Evolutionary conservation across 1,284 basidiomycete species (phyloP).

Genomic region (Ganoderma multipileum): DNA sequence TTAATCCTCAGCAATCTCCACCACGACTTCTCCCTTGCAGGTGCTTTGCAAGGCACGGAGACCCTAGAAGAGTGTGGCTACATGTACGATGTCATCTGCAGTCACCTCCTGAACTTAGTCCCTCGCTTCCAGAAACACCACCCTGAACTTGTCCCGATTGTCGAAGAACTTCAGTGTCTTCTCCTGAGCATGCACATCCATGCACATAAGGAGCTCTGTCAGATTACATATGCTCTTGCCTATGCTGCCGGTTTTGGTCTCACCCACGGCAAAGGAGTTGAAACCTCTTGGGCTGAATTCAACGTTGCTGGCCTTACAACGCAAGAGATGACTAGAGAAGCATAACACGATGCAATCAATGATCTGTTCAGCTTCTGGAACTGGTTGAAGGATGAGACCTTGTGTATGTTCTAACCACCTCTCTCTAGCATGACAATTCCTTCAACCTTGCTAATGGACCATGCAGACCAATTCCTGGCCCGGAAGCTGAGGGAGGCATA

Average conservation of each 20-base stretch:
- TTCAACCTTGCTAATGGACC: neutral
- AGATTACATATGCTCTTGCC: constrained; percentile 3
- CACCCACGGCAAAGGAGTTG: constrained; percentile 9
- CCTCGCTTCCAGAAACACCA: neutral
- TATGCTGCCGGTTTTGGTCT: neutral
- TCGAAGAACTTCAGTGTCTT: neutral
- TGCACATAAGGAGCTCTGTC: constrained; percentile 14
- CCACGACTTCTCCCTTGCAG: neutral
- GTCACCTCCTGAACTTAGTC: neutral
- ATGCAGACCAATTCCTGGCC: neutral
- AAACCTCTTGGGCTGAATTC: constrained; percentile 12
- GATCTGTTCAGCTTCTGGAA: constrained; percentile 11
- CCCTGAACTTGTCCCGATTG: neutral
- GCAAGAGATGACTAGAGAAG: constrained; percentile 6
- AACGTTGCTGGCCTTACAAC: constrained; percentile 5
- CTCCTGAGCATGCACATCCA: constrained; percentile 7
- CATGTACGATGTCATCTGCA: constrained; percentile 8
- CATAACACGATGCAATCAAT: neutral
- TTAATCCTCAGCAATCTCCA: neutral
- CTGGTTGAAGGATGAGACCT: neutral
- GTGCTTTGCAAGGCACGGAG: neutral
- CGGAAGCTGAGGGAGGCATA: constrained; percentile 4
- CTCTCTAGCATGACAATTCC: too few species aligned
- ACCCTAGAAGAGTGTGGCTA: neutral
- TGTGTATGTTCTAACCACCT: neutral